Base-by-base conservation (phyloP, 164 flowering plant genomes). In the Santalum album region DNA sequence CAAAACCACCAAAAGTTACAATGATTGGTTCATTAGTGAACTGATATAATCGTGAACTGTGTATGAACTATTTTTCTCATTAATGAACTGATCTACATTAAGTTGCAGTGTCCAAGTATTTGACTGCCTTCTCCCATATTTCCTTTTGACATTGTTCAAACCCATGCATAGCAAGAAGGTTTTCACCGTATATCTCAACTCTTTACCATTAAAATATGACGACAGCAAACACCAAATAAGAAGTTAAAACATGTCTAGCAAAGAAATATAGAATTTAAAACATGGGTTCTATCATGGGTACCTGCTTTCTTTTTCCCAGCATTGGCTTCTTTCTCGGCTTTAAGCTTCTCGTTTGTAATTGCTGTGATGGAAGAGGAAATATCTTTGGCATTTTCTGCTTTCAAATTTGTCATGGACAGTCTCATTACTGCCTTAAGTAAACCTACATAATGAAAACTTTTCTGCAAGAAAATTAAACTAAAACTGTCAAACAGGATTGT, bases 361-460 rank as follows among this genome's bases (percentile, higher is more conserved):
- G 98, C 91, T 9, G 91, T 70, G 24, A 92, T 46, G 1, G 98
- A 92, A 51, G 98, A 86, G 3, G 94, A 79, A 43, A 92, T 73
- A n/a, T 92, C 98, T 65, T 89, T 89, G 1, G 91, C 96, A 74
- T 89, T 96, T 14, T 94, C 80, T n/a, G 85, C 98, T 70, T 84
- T 89, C 64, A 92, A 48, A 24, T 71, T 21, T 24, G 75, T 66
- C 87, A 79, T 76, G 20, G 98, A 89, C 20, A 86, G 58, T 69
- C 98, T 81, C 87, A 89, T 83, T 7, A 87, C 91, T 6, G 87
- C 71, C 72, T 87, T 92, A 16, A 92, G 91, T 61, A 92, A 60
- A 46, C 80, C 78, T 26, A 84, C 69, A 65, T 89, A 92, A 58
- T 92, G 94, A 66, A 67, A 92, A 68, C 98, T 92, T 80, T 92